Evolutionary conservation across 805 yeast species (phyloP).

Genomic region (Yamadazyma sp.): DNA sequence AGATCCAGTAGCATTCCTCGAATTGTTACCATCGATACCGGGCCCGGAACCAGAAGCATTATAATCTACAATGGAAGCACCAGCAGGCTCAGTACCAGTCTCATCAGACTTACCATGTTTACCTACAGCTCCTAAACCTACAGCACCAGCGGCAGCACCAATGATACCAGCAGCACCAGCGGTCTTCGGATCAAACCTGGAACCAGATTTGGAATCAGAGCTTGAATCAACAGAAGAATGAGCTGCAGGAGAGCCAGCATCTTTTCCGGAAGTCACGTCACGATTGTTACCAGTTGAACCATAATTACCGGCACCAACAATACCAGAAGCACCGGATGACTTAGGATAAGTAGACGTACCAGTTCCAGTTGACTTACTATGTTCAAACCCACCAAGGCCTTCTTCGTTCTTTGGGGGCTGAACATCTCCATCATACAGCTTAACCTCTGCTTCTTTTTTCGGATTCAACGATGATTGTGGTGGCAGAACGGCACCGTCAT

Average conservation of each 20-base stretch:
- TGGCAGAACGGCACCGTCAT: conserved; percentile 7
- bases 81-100: too few relatives aligned
- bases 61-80: too few relatives aligned
- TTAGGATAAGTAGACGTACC: too few relatives aligned
- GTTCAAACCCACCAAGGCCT: neutral
- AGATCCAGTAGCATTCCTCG: too few relatives aligned
- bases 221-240: neutral
- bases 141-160: conserved; percentile 8
- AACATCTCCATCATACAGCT: conserved; percentile 11
- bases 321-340: conserved; percentile 7
- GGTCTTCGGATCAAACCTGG: neutral
- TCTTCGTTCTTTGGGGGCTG: conserved; percentile 10
- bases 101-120: conserved; percentile 1
- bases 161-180: conserved; percentile 3
- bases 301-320: conserved; percentile 3
- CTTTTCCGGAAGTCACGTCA: neutral
- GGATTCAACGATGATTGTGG: conserved; percentile 8
- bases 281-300: neutral
- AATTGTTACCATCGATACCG: too few relatives aligned
- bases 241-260: neutral
- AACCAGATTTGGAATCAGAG: neutral
- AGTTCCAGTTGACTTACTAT: neutral
- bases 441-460: conserved; percentile 6
- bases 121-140: neutral
- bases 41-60: too few relatives aligned